Base-by-base conservation (phyloP, 768 basidiomycete genomes). In the Boletus vinaceobasis region DNA sequence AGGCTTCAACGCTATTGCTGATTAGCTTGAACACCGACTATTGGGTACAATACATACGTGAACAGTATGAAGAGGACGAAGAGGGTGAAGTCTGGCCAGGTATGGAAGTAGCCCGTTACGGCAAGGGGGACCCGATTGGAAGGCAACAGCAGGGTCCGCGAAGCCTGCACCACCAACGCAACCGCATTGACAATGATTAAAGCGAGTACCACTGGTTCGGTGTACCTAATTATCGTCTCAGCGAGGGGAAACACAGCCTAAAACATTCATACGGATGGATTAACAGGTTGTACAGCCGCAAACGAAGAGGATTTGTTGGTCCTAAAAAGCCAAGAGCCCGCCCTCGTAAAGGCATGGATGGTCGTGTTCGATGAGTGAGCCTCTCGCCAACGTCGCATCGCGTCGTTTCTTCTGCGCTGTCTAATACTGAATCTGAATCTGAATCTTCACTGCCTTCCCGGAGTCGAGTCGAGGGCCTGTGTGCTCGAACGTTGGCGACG, bases 31-130 rank as follows among this genome's bases (percentile, higher is more conserved):
- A 37, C 4, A 14, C 9, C 1, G 14, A 19, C 5, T 7, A 47
- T 9, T 19, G 10, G 10, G 14, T 80, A 86, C 5, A 10, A 36
- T 5, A 60, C 61, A 64, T 73, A 88, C 88, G 93, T 93, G 78
- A 93, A 98, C 61, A 90, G 63, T 55, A 86, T 72, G 72, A 98
- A 98, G 50, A 98, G 73, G 19, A 65, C 80, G 68, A 98, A 91
- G n/a, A 98, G 75, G 19, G 78, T 84, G 64, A 82, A 87, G 70
- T 98, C 95, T 64, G 94, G 92, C 95, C 95, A 98, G 13, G 72
- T 60, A 55, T 87, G 83, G 73, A 98, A 97, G 74, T 89, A 98
- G 8, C 93, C 93, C 46, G 65, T 71, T 21, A 79, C 74, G 36
- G 80, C 77, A 8, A 79, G 69, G 10, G 75, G 67, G 2, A 68